These are phyloP conservation scores for Picea mariana DNA, from an alignment of 83 land plant genomes.

Conservation along the genomic window DNA sequence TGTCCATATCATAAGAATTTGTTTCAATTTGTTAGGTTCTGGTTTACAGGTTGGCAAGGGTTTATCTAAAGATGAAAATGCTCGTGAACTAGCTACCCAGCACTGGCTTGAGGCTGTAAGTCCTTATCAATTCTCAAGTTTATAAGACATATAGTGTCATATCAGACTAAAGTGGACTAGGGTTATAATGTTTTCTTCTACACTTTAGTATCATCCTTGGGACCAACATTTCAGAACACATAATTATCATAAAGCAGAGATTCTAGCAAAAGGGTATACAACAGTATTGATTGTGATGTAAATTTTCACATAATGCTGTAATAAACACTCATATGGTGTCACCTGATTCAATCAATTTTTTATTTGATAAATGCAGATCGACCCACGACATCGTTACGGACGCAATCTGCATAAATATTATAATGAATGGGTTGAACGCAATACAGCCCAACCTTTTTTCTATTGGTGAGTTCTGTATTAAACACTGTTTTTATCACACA, in stretches of 20 bases:
- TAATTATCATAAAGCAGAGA: not conserved
- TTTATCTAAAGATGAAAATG: slow-evolving; percentile 86
- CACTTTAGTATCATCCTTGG: not conserved
- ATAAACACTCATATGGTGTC: not conserved
- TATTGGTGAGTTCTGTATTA: slow-evolving; percentile 59
- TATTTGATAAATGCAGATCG: slow-evolving; percentile 57
- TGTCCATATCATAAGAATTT: not conserved
- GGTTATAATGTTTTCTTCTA: not conserved
- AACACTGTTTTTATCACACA: not conserved
- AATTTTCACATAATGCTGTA: not conserved
- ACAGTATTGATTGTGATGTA: not conserved
- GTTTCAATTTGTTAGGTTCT: not conserved
- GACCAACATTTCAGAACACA: too few species aligned
- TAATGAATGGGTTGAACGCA: slow-evolving; percentile 65
- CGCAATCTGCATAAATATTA: slow-evolving; percentile 86
- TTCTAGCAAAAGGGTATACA: not conserved
- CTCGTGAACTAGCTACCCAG: slow-evolving; percentile 91
- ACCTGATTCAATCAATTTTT: not conserved
- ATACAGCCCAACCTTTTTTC: slow-evolving; percentile 85
- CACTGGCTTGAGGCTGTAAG: slow-evolving; percentile 99
- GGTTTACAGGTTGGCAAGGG: slow-evolving; percentile 86
- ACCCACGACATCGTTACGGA: slow-evolving; percentile 94
- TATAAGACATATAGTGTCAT: not conserved
- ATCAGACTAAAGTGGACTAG: not conserved
- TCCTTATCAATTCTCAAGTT: slow-evolving; percentile 23